Conservation (phyloP, 1,284 basidiomycete genomes). For the Hemileia vastatrix region DNA sequence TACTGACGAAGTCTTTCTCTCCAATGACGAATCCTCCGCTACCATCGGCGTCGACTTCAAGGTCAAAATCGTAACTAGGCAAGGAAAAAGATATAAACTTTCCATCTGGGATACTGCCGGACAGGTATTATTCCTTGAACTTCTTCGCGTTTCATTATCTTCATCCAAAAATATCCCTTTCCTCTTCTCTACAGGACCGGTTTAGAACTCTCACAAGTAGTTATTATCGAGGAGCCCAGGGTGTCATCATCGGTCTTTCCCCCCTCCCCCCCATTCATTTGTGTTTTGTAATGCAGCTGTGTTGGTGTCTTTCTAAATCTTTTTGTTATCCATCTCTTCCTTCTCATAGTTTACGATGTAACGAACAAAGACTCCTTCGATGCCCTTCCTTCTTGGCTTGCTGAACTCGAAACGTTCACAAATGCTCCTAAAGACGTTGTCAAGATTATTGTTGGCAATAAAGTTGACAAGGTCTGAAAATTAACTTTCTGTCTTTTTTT, state of each 20-base stretch:
- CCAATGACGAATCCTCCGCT: constrained; percentile 84
- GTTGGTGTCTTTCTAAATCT: background rate
- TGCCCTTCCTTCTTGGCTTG: constrained; percentile 81
- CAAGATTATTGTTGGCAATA: constrained; percentile 88
- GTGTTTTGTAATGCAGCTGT: background rate
- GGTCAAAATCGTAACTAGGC: constrained; percentile 49
- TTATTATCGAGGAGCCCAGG: constrained; percentile 87
- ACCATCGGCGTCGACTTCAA: constrained; percentile 65
- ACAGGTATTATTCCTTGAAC: constrained; percentile 63
- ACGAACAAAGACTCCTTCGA: constrained; percentile 83
- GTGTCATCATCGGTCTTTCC: constrained; percentile 69
- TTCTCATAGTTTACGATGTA: constrained; percentile 75
- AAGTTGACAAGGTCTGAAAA: constrained; percentile 70
- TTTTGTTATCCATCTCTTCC: background rate
- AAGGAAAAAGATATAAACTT: constrained; percentile 51
- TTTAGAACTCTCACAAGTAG: constrained; percentile 74
- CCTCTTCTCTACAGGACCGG: constrained; percentile 31
- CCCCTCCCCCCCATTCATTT: constrained; percentile 1
- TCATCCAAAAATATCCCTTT: background rate
- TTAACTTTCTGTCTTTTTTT: constrained; percentile 9
- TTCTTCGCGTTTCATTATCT: background rate
- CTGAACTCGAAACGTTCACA: constrained; percentile 88
- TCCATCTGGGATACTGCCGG: constrained; percentile 70
- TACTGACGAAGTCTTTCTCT: constrained; percentile 91
- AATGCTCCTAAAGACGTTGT: constrained; percentile 61